phyloP scores from a whole-genome alignment of 2,329 filamentous ascomycete species.

The Monosporascus sp. region DNA sequence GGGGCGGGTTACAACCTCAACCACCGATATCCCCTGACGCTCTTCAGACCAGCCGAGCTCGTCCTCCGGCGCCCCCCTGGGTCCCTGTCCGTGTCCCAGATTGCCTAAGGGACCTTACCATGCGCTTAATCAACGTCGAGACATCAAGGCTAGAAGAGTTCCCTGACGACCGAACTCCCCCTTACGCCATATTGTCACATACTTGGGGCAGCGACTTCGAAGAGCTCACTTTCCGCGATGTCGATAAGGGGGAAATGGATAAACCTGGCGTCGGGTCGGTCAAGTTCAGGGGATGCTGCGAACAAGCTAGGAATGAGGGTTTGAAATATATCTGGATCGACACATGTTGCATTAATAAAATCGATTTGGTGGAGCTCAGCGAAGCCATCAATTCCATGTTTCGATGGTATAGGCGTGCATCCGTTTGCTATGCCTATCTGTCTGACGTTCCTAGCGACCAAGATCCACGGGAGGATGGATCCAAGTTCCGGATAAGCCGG shows the following conservation, averaged over 20 bases:
- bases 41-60: too few species aligned
- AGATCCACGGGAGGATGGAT: neutral
- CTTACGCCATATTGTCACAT: constrained; percentile 1
- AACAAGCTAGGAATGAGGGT: neutral
- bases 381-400: neutral
- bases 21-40: too few species aligned
- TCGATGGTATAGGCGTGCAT: neutral
- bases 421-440: neutral
- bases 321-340: neutral
- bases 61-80: too few species aligned
- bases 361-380: neutral
- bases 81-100: too few species aligned
- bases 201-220: neutral
- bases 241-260: too few species aligned
- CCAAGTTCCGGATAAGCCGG: neutral
- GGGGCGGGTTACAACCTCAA: too few species aligned
- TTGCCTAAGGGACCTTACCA: too few species aligned
- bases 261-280: neutral
- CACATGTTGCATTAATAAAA: neutral
- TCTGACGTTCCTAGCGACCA: neutral
- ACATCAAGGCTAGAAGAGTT: neutral
- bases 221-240: too few species aligned
- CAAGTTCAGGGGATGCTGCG: neutral
- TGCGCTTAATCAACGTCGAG: neutral
- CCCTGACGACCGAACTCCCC: neutral